phyloP scores from a whole-genome alignment of 768 basidiomycete genomes.

The Psilocybe sp. region DNA sequence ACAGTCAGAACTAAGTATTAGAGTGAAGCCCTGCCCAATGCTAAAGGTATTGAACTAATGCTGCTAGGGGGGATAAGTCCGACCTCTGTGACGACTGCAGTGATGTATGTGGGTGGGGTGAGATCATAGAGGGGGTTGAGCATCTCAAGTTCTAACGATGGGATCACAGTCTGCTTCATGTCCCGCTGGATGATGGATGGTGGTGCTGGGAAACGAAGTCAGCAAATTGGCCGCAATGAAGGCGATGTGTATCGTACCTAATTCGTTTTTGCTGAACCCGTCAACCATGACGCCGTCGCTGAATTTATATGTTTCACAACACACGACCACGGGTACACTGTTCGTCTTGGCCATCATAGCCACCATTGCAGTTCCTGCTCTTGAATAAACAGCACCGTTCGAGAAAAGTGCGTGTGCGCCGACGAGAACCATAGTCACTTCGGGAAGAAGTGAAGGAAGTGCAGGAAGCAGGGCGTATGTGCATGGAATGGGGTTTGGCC shows the following conservation, averaged over 20 bases:
- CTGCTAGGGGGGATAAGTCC: constrained; percentile 93
- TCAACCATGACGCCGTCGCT: constrained; percentile 91
- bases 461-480: constrained; percentile 92
- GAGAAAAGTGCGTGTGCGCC: constrained; percentile 95
- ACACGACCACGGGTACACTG: constrained; percentile 91
- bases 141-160: constrained; percentile 62
- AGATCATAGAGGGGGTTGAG: constrained; percentile 92
- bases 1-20: constrained; percentile 18
- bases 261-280: constrained; percentile 93
- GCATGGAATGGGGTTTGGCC: constrained; percentile 64
- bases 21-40: constrained; percentile 51
- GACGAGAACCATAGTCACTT: constrained; percentile 81
- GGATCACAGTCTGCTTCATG: constrained; percentile 21
- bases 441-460: constrained; percentile 73
- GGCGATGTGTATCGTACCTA: constrained; percentile 52
- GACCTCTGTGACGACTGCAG: constrained; percentile 96
- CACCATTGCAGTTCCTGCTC: constrained; percentile 93
- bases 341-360: constrained; percentile 93
- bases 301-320: constrained; percentile 99
- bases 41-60: constrained; percentile 79
- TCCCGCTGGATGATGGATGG: constrained; percentile 26
- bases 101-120: constrained; percentile 88
- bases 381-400: constrained; percentile 90
- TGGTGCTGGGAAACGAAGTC: constrained; percentile 29
- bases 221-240: neutral